Conservation (phyloP, 805 yeast genomes). For the Hanseniaspora pseudoguilliermondii region DNA sequence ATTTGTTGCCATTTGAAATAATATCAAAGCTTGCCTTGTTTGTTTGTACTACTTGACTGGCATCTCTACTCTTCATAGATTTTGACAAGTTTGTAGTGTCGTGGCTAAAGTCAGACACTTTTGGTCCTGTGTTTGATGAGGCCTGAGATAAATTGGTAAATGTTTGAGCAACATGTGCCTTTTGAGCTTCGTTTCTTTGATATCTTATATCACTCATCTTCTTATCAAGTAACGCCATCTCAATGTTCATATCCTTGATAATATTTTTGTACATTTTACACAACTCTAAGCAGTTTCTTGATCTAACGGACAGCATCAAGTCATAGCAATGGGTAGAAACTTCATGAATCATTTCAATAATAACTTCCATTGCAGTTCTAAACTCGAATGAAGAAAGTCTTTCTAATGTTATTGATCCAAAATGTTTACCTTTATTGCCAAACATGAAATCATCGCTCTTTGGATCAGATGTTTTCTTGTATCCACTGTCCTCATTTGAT, state of each 20-base stretch:
- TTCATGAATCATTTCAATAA: conserved; percentile 50
- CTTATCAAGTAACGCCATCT: neutral
- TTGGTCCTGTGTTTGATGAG: neutral
- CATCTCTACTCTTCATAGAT: neutral
- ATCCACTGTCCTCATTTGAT: neutral
- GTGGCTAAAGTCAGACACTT: neutral
- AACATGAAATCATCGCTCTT: neutral
- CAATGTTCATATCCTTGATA: neutral
- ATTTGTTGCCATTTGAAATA: neutral
- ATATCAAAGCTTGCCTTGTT: neutral
- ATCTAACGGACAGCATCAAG: conserved; percentile 40
- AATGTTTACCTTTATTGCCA: neutral
- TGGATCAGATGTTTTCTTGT: neutral
- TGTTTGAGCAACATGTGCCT: conserved; percentile 1
- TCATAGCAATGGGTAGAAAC: conserved; percentile 51
- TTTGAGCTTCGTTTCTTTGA: neutral
- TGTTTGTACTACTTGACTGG: too few relatives aligned
- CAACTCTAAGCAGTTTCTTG: conserved; percentile 25
- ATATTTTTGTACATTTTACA: conserved; percentile 1
- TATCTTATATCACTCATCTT: conserved; percentile 3
- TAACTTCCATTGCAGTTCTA: conserved; percentile 41
- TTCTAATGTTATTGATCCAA: conserved; percentile 36
- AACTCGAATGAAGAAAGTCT: conserved; percentile 44
- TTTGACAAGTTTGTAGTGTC: neutral
- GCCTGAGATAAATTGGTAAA: neutral